Evolutionary conservation across 106 monocot genomes (phyloP), one percentile per base, ranked within the genome.

Genomic region (Dendrobium huoshanense): DNA sequence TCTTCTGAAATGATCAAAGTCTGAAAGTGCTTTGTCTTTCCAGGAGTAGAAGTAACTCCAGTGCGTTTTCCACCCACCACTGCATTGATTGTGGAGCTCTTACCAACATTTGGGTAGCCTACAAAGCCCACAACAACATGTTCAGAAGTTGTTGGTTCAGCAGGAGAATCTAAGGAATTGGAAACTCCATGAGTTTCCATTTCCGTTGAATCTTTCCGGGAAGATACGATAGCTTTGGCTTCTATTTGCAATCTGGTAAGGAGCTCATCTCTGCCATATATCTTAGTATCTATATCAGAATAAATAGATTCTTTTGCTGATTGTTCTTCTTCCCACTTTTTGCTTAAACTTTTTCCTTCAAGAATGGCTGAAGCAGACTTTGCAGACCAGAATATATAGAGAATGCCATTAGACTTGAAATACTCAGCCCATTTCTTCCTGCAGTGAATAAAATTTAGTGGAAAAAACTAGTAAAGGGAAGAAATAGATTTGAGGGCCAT

Each of bases 21-120:
- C 80, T 98, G 97, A 78, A 98, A 98, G 82, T 98, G 97, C 77
- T 98, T 98, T 0, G 97, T 98, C 79, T 98, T 98, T 27, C 97
- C 97, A 64, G 97, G 97, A 40, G 97, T 98, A 4, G 94, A 94
- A 31, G 97, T 95, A 37, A 98, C 97, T 2, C 97, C 97, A 4
- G 97, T 88, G 22, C 84, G 86, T 79, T 98, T 98, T 65, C 79
- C 85, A n/a, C 97, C 97, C 8, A 91, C 94, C 65, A 98, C 80
- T 15, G 97, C 97, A 87, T 98, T 98, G 48, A 98, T 97, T 27
- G 97, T 97, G 5, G 97, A 98, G 81, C 94, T 94, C 73, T 98
- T 98, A 2, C 97, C 97, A 31, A 98, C 97, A 81, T 98, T 98
- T 49, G 97, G 97, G 48, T 98, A 98, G 76, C 97, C 97, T 55